A percentile compares a stretch with the other conserved stretches of the same genome.
These are phyloP conservation scores for Scortechinia acanthostroma DNA, from an alignment of 2,329 filamentous ascomycete genomes.

Conservation along the genomic window DNA sequence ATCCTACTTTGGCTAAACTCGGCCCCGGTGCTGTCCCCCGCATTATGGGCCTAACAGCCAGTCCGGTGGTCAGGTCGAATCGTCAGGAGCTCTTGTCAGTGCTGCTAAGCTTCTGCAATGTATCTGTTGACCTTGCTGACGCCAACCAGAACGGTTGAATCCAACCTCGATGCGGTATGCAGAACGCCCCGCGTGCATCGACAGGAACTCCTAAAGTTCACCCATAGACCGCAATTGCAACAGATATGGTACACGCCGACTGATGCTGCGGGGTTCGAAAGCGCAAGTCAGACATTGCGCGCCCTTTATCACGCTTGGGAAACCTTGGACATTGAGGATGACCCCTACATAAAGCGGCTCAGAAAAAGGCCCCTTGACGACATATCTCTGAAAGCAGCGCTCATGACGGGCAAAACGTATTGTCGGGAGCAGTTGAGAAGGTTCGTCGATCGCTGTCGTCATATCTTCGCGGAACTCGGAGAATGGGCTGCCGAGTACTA, in stretches of 20 bases:
- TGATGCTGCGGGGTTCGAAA: conserved; percentile 3
- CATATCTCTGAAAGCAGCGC: conserved; percentile 13
- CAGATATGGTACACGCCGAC: conserved; percentile 19
- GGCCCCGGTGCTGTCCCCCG: conserved; percentile 38
- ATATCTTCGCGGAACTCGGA: conserved; percentile 52
- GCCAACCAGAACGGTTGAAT: conserved; percentile 59
- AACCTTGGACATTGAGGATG: conserved; percentile 44
- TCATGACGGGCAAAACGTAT: conserved; percentile 17
- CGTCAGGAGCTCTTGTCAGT: conserved; percentile 40
- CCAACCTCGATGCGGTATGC: conserved; percentile 63
- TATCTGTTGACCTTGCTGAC: too few relatives aligned
- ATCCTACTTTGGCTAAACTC: conserved; percentile 22
- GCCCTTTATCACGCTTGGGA: conserved; percentile 30
- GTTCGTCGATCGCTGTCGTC: conserved; percentile 38
- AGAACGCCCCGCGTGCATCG: conserved; percentile 63
- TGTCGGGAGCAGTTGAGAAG: conserved; percentile 43
- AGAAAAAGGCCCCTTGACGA: conserved; percentile 27
- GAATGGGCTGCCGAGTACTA: conserved; percentile 58
- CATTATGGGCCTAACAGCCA: conserved; percentile 76
- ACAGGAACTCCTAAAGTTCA: conserved; percentile 60
- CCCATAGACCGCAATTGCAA: conserved; percentile 56
- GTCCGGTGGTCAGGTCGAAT: conserved; percentile 60
- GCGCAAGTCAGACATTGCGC: too few relatives aligned
- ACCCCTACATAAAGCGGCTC: conserved; percentile 50
- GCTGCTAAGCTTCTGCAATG: too few relatives aligned